Evolutionary conservation across 1,284 basidiomycete genomes (phyloP), one percentile per base, ranked within the genome.

Genomic region (Sporisorium reilianum): DNA sequence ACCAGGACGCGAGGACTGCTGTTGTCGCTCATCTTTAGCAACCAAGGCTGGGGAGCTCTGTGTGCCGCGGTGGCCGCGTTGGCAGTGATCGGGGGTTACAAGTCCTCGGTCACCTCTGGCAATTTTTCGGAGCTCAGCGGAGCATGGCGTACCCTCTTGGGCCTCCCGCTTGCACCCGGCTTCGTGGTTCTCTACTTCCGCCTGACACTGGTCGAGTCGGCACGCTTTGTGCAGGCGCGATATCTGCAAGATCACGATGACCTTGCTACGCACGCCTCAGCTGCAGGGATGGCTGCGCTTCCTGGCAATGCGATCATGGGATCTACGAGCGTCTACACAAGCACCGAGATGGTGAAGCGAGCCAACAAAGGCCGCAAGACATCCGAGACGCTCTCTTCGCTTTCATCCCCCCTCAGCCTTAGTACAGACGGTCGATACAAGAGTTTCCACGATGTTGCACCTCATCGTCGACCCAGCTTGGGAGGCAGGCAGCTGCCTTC

Each of bases 171-270:
- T 22, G 52, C 63, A 25, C 66, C 61, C 28, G 60, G 67, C 20
- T 58, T 76, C 36, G 77, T 79, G 40, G 62, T 85, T 26, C 86
- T 88, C 62, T 88, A 88, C 84, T 88, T 87, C 85, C 86, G 83
- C 32, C 75, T 84, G 52, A 84, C 80, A 49, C 56, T 78, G 18
- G 64, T 86, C 65, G 87, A 87, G 78, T 87, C 87, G 20, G 78
- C 92, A 25, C 91, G 92, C 76, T 95, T 92, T 88, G 93, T 92
- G 60, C 92, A 94, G 90, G 92, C 94, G 5, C 63, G 76, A 36
- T 60, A 60, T 86, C 89, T 94, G 76, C 91, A 93, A 86, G 90
- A 91, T 69, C 92, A 93, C 85, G 88, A 93, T 69, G 87, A 89
- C 75, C 90, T 91, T 80, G 91, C 91, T 6, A 79, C 89, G 83